phyloP scores from a whole-genome alignment of 805 yeast genomes.

The Candida tallmaniae region DNA sequence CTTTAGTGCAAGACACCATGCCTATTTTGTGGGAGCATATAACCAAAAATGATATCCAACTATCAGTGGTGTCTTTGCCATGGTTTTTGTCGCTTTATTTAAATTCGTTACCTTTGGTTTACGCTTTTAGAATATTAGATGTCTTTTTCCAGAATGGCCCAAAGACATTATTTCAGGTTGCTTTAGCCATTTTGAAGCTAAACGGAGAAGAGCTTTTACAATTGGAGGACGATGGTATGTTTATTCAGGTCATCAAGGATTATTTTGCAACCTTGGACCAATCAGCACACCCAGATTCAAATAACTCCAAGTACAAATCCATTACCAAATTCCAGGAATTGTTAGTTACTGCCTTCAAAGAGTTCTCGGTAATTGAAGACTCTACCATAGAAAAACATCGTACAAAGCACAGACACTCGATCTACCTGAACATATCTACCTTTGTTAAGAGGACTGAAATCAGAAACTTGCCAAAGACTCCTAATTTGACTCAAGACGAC shows the following conservation, averaged over 20 bases:
- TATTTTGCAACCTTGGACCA: slow-evolving; percentile 76
- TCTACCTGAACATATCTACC: slow-evolving; percentile 79
- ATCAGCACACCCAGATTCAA: slow-evolving; percentile 69
- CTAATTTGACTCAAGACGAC: slow-evolving; percentile 52
- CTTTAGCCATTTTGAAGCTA: slow-evolving; percentile 81
- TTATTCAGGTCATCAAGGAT: slow-evolving; percentile 77
- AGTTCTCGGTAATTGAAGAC: slow-evolving; percentile 77
- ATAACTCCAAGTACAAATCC: slow-evolving; percentile 56
- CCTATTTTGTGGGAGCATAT: slow-evolving; percentile 87
- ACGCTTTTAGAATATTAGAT: slow-evolving; percentile 88
- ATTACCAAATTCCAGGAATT: slow-evolving; percentile 86
- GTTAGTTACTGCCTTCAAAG: slow-evolving; percentile 87
- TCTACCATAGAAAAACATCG: slow-evolving; percentile 67
- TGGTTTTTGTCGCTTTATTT: slow-evolving; percentile 92
- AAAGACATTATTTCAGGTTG: slow-evolving; percentile 84
- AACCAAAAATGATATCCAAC: slow-evolving; percentile 72
- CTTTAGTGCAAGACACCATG: slow-evolving; percentile 82
- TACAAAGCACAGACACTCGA: slow-evolving; percentile 64
- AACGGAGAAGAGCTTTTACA: slow-evolving; percentile 80
- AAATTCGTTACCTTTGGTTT: slow-evolving; percentile 91
- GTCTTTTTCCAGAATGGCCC: slow-evolving; percentile 89
- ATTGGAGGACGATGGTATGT: slow-evolving; percentile 88
- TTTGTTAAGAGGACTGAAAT: slow-evolving; percentile 91
- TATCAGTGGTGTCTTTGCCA: slow-evolving; percentile 89
- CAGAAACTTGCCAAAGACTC: slow-evolving; percentile 75